phyloP scores from a whole-genome alignment of 768 basidiomycete species.

The Pisolithus tinctorius region DNA sequence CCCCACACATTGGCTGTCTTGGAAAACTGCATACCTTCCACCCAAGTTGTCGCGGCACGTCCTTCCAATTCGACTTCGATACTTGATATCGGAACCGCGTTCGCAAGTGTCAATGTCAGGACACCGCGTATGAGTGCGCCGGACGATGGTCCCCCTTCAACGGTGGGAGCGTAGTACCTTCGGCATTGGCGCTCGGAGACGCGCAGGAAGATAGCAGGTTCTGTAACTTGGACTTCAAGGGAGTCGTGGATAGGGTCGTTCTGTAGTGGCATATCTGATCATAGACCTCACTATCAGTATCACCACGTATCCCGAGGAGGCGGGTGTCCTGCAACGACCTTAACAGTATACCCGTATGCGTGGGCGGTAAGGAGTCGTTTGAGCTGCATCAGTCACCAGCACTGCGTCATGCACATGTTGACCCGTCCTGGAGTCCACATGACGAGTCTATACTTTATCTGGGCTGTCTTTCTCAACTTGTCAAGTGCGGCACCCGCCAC shows the following conservation, averaged over 20 bases:
- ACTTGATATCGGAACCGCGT: constrained; percentile 79
- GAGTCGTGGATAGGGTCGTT: constrained; percentile 23
- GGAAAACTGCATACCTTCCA: constrained; percentile 60
- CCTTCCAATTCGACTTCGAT: constrained; percentile 80
- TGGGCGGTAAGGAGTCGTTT: no score
- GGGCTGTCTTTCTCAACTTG: no score
- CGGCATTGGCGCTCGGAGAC: constrained; percentile 31
- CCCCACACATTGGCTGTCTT: constrained; percentile 21
- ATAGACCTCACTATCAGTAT: not conserved
- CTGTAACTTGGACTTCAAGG: constrained; percentile 56
- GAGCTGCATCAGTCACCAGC: no score
- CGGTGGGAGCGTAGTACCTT: constrained; percentile 17
- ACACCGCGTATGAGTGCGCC: constrained; percentile 62
- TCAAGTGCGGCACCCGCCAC: no score
- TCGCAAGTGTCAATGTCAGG: constrained; percentile 55
- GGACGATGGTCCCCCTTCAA: constrained; percentile 35
- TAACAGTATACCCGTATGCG: no score
- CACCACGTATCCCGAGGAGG: no score
- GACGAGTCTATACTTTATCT: no score
- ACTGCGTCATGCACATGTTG: no score
- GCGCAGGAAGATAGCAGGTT: constrained; percentile 67
- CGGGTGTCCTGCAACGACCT: not conserved
- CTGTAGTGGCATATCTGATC: not conserved
- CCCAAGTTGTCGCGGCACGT: constrained; percentile 67
- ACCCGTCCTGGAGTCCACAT: no score